Conservation (phyloP, 2,329 filamentous ascomycete genomes). For the Dactylonectria estremocensis region DNA sequence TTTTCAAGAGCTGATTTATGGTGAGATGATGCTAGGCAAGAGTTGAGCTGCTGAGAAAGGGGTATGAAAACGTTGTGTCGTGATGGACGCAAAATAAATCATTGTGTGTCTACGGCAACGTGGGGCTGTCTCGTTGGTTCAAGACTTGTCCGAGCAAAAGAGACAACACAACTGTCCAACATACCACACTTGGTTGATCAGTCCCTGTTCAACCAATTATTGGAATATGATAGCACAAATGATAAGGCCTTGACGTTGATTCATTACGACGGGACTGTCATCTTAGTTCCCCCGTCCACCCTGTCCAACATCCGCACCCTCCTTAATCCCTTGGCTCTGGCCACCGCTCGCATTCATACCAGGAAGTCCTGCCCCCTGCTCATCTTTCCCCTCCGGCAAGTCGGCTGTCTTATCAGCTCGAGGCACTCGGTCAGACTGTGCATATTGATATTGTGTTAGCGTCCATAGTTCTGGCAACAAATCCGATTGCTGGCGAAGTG, state of each 20-base stretch:
- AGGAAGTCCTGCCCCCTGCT: slow-evolving; percentile 60
- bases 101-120: too few species aligned
- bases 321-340: slow-evolving; percentile 58
- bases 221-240: too few species aligned
- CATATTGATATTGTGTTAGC: not conserved
- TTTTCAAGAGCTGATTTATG: too few species aligned
- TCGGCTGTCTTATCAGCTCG: slow-evolving; percentile 67
- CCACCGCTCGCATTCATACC: slow-evolving; percentile 61
- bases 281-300: slow-evolving; percentile 49
- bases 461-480: not conserved
- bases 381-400: slow-evolving; percentile 59
- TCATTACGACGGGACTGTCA: slow-evolving; percentile 11
- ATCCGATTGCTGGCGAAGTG: not conserved
- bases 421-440: slow-evolving; percentile 55
- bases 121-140: too few species aligned
- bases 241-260: not conserved
- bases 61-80: too few species aligned
- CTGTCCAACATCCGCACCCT: slow-evolving; percentile 59
- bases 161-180: too few species aligned
- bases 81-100: too few species aligned
- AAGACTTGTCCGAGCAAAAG: too few species aligned
- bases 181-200: too few species aligned
- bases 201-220: too few species aligned
- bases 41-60: too few species aligned
- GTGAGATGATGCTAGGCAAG: too few species aligned